Percentiles rank a stretch among this genome's conserved stretches.
Conservation (phyloP, 2,329 filamentous ascomycete genomes). For the Remersonia thermophila region DNA sequence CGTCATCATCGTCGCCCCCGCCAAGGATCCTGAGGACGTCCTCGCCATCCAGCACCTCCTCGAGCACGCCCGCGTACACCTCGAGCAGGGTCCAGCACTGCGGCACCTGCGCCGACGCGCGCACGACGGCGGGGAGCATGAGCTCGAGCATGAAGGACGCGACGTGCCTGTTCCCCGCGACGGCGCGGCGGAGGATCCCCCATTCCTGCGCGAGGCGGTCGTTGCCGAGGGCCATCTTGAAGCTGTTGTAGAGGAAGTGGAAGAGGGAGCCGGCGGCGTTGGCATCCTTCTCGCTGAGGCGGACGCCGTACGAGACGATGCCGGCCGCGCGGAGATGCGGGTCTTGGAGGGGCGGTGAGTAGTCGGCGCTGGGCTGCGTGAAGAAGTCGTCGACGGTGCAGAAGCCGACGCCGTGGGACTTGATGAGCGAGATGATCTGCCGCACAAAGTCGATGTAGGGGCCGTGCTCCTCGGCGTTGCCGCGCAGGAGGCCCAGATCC, state of each 20-base stretch:
- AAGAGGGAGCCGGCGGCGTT: slow-evolving; percentile 39
- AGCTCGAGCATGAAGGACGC: slow-evolving; percentile 35
- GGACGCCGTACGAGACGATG: slow-evolving; percentile 43
- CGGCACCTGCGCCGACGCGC: slow-evolving; percentile 23
- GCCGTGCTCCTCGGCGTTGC: slow-evolving; percentile 28
- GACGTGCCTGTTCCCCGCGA: slow-evolving; percentile 31
- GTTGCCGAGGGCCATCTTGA: slow-evolving; percentile 41
- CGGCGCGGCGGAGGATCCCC: slow-evolving; percentile 33
- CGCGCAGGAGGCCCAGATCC: slow-evolving; percentile 31
- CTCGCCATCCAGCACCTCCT: slow-evolving; percentile 23
- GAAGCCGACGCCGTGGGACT: slow-evolving; percentile 40
- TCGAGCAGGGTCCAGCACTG: slow-evolving; percentile 37
- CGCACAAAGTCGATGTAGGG: slow-evolving; percentile 40
- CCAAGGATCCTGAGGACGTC: slow-evolving; percentile 24
- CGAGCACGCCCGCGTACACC: slow-evolving; percentile 35
- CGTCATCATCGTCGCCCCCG: background rate
- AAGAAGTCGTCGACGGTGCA: slow-evolving; percentile 44
- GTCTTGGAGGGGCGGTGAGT: slow-evolving; percentile 42
- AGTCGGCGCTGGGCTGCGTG: slow-evolving; percentile 43
- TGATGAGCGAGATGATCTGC: slow-evolving; percentile 39
- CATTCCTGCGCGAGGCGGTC: slow-evolving; percentile 35
- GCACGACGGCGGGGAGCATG: slow-evolving; percentile 43
- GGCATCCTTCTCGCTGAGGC: slow-evolving; percentile 39
- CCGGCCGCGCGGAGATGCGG: slow-evolving; percentile 43
- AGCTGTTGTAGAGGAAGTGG: slow-evolving; percentile 44